phyloP scores from a whole-genome alignment of 1,139 yeast species.

The Hyphopichia fennica region DNA sequence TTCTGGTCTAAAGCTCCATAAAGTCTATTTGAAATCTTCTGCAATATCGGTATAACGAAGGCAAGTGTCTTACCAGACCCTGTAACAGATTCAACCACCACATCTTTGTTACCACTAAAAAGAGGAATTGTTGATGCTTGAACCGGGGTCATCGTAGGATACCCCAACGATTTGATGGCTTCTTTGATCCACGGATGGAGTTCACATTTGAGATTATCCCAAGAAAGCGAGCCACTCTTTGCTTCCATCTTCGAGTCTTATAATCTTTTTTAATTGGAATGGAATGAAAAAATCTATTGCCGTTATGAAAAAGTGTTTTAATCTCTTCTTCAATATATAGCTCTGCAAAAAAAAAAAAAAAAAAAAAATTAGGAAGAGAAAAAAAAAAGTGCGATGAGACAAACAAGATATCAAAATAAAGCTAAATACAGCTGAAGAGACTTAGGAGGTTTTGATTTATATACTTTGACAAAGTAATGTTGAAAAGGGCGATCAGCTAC shows the following conservation, averaged over 20 bases:
- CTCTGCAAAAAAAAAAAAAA: slow-evolving; percentile 1
- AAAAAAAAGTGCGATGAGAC: not conserved
- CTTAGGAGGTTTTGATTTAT: no score
- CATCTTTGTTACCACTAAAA: slow-evolving; percentile 86
- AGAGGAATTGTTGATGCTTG: slow-evolving; percentile 95
- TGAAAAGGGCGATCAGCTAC: slow-evolving; percentile 22
- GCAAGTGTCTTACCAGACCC: slow-evolving; percentile 97
- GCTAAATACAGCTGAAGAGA: slow-evolving; percentile 1
- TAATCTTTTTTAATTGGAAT: slow-evolving; percentile 5
- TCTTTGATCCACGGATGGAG: slow-evolving; percentile 51
- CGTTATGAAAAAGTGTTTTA: no score
- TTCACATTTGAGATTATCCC: slow-evolving; percentile 36
- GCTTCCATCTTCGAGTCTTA: slow-evolving; percentile 25
- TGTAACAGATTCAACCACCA: slow-evolving; percentile 94
- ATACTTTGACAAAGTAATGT: slow-evolving; percentile 13
- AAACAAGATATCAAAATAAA: slow-evolving; percentile 1
- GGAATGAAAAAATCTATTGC: no score
- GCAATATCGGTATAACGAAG: slow-evolving; percentile 78
- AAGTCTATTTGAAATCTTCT: slow-evolving; percentile 47
- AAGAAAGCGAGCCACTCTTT: slow-evolving; percentile 35
- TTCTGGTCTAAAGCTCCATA: slow-evolving; percentile 17
- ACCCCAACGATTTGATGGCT: slow-evolving; percentile 75
- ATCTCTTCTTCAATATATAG: no score
- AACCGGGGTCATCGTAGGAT: slow-evolving; percentile 88
- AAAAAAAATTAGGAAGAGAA: not conserved